Evolutionary conservation across 2,329 filamentous ascomycete genomes (phyloP).

Genomic region (Pyrenochaeta sp.): DNA sequence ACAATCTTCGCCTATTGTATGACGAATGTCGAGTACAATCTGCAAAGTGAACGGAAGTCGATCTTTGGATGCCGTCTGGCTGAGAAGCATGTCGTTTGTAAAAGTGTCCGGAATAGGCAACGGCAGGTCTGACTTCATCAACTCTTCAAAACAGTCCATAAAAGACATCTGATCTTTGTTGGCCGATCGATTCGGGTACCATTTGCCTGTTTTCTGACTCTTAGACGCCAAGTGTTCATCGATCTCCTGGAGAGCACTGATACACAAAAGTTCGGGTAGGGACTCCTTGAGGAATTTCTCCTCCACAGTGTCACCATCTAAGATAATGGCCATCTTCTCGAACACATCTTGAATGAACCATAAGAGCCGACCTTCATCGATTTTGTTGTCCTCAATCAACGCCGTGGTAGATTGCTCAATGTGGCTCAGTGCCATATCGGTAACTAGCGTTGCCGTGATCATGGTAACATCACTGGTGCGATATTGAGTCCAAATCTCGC

Average conservation of each 20-base stretch:
- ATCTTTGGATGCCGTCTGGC: too few relatives aligned
- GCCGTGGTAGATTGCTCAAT: constrained; percentile 16
- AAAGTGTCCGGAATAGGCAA: too few relatives aligned
- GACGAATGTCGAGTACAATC: too few relatives aligned
- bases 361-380: background rate
- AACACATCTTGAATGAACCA: constrained; percentile 9
- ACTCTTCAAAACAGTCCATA: too few relatives aligned
- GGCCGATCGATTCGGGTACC: too few relatives aligned
- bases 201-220: too few relatives aligned
- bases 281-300: background rate
- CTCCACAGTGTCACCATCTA: background rate
- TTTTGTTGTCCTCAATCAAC: constrained; percentile 13
- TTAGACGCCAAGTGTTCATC: too few relatives aligned
- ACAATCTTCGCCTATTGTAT: too few relatives aligned
- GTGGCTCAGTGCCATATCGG: constrained; percentile 21
- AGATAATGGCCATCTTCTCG: background rate
- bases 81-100: too few relatives aligned
- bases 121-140: too few relatives aligned
- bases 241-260: constrained; percentile 9
- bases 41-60: too few relatives aligned
- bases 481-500: constrained; percentile 17
- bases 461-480: constrained; percentile 6
- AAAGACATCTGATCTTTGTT: too few relatives aligned
- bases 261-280: constrained; percentile 13
- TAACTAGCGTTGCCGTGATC: constrained; percentile 19